Evolutionary conservation across 441 rosid genomes (phyloP), one percentile per base, ranked within the genome.

Genomic region (Syzygium syzygioides): DNA sequence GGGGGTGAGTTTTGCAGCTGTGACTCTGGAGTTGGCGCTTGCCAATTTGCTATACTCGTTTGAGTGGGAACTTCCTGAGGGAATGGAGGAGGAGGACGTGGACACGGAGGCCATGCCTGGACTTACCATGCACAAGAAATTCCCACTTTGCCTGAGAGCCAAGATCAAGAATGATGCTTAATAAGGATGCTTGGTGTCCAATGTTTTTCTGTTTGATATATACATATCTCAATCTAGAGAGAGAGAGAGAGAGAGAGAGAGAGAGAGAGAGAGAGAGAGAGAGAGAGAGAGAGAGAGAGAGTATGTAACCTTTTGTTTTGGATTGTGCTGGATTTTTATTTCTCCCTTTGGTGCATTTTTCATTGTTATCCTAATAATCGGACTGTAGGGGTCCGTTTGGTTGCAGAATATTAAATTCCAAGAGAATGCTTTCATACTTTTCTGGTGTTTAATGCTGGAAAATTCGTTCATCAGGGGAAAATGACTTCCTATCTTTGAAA

Each of bases 11-110:
- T 86, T 93, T 92, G 93, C 89, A 79, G 85, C 86, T 18, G 86
- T 85, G 18, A 90, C 87, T 0, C 89, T 90, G 3, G 91, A 91
- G 92, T 88, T 93, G 52, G 92, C 93, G 53, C 91, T 93, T 23
- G 94, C 92, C 30, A 92, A 92, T 71, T 86, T 93, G 85, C 89
- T 92, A 17, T 89, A 92, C 71, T 89, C 79, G 56, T 94, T 92
- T 14, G 91, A 92, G n/a, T 94, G 94, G 94, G 90, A 92, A 85
- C 86, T 94, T 80, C 93, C 93, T 0, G 52, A 28, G 14, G 93
- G 93, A 23, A 62, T 91, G 94, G 88, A 89, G 37, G 85, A 87
- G 20, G 94, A 91, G 26, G 91, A 92, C 50, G 85, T 92, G 41
- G 91, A 92, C 86, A 88, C 91, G 84, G 93, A 92, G 37, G 93